Evolutionary conservation across 768 basidiomycete species (phyloP).

Genomic region (Leccinum subgranulosum): DNA sequence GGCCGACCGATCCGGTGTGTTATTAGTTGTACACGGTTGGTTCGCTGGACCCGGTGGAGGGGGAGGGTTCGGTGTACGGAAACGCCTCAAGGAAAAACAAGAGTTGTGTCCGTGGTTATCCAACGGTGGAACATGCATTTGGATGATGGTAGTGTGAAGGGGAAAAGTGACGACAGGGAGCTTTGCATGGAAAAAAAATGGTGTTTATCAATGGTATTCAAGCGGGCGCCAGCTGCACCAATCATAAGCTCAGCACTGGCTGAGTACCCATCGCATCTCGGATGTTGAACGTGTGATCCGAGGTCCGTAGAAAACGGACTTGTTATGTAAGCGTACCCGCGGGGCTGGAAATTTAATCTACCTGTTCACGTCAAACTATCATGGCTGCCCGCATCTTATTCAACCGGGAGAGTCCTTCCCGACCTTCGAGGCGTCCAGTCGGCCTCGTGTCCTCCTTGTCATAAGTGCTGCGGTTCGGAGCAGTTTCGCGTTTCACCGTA

Average conservation of each 20-base stretch:
- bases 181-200: slow-evolving; percentile 18
- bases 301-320: slow-evolving; percentile 26
- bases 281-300: slow-evolving; percentile 33
- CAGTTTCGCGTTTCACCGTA: slow-evolving; percentile 10
- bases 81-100: slow-evolving; percentile 21
- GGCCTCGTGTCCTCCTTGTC: slow-evolving; percentile 5
- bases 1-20: background rate
- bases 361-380: background rate
- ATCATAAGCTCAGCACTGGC: background rate
- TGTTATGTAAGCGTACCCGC: slow-evolving; percentile 22
- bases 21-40: background rate
- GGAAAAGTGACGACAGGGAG: slow-evolving; percentile 2
- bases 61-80: slow-evolving; percentile 12
- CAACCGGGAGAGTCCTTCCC: slow-evolving; percentile 1
- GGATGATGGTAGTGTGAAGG: slow-evolving; percentile 1
- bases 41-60: background rate
- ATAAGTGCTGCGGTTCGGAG: slow-evolving; percentile 9
- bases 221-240: slow-evolving; percentile 5
- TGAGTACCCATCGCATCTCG: slow-evolving; percentile 8
- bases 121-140: slow-evolving; percentile 25
- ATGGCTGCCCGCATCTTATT: background rate
- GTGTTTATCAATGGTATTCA: slow-evolving; percentile 31
- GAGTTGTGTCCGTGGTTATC: slow-evolving; percentile 20
- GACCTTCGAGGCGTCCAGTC: background rate
- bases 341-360: background rate